A percentile compares a stretch with the other conserved stretches of the same genome.
phyloP scores from a whole-genome alignment of 2,329 filamentous ascomycete species.

The Penicillium sp. region DNA sequence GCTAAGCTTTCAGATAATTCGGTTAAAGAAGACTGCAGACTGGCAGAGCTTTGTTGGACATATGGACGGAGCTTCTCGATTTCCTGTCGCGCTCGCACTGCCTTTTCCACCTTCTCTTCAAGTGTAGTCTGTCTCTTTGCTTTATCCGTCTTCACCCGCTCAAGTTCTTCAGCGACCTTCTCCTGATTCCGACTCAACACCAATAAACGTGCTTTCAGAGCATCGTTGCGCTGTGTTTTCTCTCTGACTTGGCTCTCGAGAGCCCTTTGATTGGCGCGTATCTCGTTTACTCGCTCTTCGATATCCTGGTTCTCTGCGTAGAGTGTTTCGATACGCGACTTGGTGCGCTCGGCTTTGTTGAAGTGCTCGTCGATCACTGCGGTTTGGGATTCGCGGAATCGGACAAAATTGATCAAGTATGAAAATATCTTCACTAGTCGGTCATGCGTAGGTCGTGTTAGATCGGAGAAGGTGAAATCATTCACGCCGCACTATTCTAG shows the following conservation, averaged over 20 bases:
- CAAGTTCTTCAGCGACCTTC: slow-evolving; percentile 74
- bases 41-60: slow-evolving; percentile 79
- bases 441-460: slow-evolving; percentile 85
- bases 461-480: slow-evolving; percentile 89
- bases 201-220: slow-evolving; percentile 75
- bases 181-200: slow-evolving; percentile 80
- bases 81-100: slow-evolving; percentile 71
- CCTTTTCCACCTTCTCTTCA: slow-evolving; percentile 48
- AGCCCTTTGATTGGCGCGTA: slow-evolving; percentile 72
- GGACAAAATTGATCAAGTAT: slow-evolving; percentile 97
- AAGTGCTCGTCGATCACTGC: slow-evolving; percentile 87
- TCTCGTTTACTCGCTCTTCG: slow-evolving; percentile 72
- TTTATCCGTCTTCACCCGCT: slow-evolving; percentile 79
- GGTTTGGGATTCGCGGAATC: slow-evolving; percentile 92
- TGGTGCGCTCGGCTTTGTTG: slow-evolving; percentile 82
- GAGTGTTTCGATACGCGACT: slow-evolving; percentile 79
- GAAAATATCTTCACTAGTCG: slow-evolving; percentile 93
- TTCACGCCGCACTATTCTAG: slow-evolving; percentile 70
- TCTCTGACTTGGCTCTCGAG: slow-evolving; percentile 80
- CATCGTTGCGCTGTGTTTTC: slow-evolving; percentile 80
- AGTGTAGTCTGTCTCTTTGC: slow-evolving; percentile 62
- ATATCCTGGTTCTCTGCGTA: slow-evolving; percentile 84
- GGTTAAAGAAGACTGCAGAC: slow-evolving; percentile 74
- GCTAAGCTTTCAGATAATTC: slow-evolving; percentile 76
- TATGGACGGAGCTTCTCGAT: slow-evolving; percentile 88